Conservation (phyloP, 305 asterid species). For the Andrographis paniculata region DNA sequence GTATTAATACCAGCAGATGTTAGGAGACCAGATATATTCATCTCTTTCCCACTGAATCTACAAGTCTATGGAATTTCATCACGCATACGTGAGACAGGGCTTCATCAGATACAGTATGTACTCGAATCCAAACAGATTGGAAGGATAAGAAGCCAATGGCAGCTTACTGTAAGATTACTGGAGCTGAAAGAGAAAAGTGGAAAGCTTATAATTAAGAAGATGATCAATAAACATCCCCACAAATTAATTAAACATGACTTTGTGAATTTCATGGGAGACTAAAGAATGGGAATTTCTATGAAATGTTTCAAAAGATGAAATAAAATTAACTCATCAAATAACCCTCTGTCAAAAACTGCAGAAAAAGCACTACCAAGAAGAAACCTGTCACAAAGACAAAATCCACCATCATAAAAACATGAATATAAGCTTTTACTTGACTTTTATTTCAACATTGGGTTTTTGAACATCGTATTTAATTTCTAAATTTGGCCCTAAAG, state of each 20-base stretch:
- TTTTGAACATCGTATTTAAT: too few species aligned
- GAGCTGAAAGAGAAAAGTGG: background rate
- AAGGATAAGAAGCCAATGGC: background rate
- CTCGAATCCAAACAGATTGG: background rate
- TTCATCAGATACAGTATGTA: background rate
- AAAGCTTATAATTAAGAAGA: background rate
- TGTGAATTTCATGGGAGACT: background rate
- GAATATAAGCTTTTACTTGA: too few species aligned
- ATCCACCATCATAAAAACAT: too few species aligned
- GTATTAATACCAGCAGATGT: constrained; percentile 91
- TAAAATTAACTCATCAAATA: background rate
- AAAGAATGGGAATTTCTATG: too few species aligned
- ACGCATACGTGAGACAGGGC: background rate
- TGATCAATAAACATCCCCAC: background rate
- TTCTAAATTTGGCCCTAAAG: too few species aligned
- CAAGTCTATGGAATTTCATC: constrained; percentile 20
- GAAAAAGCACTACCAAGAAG: too few species aligned
- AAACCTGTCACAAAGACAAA: too few species aligned
- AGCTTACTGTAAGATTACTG: background rate
- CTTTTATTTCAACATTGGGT: too few species aligned
- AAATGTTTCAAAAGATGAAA: too few species aligned
- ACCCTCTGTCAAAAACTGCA: too few species aligned
- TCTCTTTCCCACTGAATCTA: constrained; percentile 33
- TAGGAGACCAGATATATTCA: constrained; percentile 75
- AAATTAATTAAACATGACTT: background rate